Conservation (phyloP, 73 alveolate species). For the Breviolum minutum region DNA sequence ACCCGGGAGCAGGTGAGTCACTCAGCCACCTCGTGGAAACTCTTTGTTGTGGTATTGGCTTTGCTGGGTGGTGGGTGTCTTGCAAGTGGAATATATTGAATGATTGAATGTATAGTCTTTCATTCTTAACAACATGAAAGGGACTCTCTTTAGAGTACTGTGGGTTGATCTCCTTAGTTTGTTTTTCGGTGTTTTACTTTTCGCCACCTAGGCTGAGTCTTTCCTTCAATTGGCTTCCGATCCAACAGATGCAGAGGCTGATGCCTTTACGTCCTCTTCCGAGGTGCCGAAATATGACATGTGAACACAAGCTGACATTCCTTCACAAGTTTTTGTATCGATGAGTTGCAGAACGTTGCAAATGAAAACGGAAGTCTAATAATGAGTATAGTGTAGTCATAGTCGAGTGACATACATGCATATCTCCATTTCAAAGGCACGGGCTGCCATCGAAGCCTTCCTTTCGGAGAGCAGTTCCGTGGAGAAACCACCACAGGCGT, state of each 20-base stretch:
- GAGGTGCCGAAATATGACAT: neutral
- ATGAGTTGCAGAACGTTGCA: too few species aligned
- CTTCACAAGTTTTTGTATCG: too few species aligned
- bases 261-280: conserved; percentile 10
- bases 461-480: neutral
- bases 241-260: neutral
- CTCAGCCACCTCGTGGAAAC: neutral
- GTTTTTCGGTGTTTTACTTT: too few species aligned
- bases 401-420: too few species aligned
- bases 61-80: neutral
- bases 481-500: neutral
- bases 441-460: conserved; percentile 35
- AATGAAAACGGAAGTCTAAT: too few species aligned
- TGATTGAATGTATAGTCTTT: too few species aligned
- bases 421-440: neutral
- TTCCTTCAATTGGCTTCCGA: conserved; percentile 23
- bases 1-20: neutral
- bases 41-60: neutral
- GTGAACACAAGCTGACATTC: too few species aligned
- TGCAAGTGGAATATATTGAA: too few species aligned
- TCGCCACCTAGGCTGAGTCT: neutral
- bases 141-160: too few species aligned
- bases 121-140: too few species aligned
- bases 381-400: too few species aligned
- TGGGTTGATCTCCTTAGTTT: too few species aligned